phyloP scores from a whole-genome alignment of 1,139 yeast species.

The Schwanniomyces etchellsii region DNA sequence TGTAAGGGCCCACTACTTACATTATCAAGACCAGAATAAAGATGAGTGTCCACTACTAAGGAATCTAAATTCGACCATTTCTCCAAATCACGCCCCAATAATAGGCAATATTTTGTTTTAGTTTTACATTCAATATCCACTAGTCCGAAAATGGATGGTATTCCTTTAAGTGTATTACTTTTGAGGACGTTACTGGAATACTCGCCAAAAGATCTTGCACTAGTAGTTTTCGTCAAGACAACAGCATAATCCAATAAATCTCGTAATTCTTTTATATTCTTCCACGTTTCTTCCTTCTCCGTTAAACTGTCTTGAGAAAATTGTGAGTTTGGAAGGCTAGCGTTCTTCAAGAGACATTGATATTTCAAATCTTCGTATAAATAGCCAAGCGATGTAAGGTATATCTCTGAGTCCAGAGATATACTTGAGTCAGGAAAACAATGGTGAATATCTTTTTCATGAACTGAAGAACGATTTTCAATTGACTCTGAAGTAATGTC shows the following conservation, averaged over 20 bases:
- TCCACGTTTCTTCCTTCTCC: slow-evolving; percentile 22
- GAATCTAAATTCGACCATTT: too few species aligned
- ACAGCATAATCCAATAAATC: slow-evolving; percentile 27
- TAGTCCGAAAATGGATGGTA: neutral
- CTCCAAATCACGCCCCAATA: too few species aligned
- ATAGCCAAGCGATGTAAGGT: slow-evolving; percentile 53
- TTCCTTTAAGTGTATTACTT: slow-evolving; percentile 11
- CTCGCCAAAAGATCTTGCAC: neutral
- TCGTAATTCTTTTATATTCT: slow-evolving; percentile 26
- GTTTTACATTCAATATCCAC: neutral
- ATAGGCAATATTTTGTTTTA: too few species aligned
- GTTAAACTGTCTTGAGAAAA: slow-evolving; percentile 10
- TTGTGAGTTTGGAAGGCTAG: slow-evolving; percentile 14
- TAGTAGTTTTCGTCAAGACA: slow-evolving; percentile 10
- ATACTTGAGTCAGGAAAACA: slow-evolving; percentile 3
- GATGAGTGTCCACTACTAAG: too few species aligned
- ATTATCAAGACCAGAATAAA: too few species aligned
- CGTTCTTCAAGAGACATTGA: slow-evolving; percentile 43
- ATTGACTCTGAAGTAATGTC: slow-evolving; percentile 61
- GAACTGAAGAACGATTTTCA: slow-evolving; percentile 43
- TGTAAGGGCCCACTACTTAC: too few species aligned
- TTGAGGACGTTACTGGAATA: neutral
- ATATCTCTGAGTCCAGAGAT: slow-evolving; percentile 17
- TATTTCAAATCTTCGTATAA: slow-evolving; percentile 57
- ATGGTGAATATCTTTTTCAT: slow-evolving; percentile 25